phyloP scores from a whole-genome alignment of 2,329 filamentous ascomycete genomes.

The Alternaria postmessia region DNA sequence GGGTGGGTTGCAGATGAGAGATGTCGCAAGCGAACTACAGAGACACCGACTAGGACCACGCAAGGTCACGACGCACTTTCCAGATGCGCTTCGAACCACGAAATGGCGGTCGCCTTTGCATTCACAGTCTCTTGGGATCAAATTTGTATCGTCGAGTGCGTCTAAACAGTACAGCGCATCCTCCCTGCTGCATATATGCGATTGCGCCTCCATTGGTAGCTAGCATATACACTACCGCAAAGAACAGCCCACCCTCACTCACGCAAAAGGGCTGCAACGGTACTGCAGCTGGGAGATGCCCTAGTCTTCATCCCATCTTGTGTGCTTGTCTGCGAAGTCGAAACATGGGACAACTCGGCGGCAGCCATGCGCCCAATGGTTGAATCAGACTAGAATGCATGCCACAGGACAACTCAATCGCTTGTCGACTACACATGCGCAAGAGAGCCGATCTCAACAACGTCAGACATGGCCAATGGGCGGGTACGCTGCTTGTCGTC shows the following conservation, averaged over 20 bases:
- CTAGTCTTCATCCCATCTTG: constrained; percentile 27
- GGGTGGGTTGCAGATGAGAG: constrained; percentile 35
- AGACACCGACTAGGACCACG: constrained; percentile 39
- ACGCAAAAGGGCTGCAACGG: constrained; percentile 27
- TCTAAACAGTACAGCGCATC: constrained; percentile 22
- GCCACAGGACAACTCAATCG: constrained; percentile 34
- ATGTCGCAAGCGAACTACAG: constrained; percentile 36
- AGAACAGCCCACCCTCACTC: constrained; percentile 18
- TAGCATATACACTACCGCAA: constrained; percentile 18
- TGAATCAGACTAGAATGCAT: constrained; percentile 35
- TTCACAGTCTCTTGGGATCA: constrained; percentile 18
- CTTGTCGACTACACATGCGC: constrained; percentile 25
- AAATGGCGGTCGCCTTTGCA: constrained; percentile 31
- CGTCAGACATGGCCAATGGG: constrained; percentile 37
- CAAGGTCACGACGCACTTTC: constrained; percentile 35
- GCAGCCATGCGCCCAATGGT: constrained; percentile 45
- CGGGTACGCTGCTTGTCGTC: constrained; percentile 35
- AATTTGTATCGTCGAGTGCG: constrained; percentile 9
- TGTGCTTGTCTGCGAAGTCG: constrained; percentile 37
- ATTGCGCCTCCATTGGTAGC: constrained; percentile 24
- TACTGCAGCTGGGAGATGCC: constrained; percentile 25
- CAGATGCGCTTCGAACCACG: constrained; percentile 21
- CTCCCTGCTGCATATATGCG: constrained; percentile 23
- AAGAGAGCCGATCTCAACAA: constrained; percentile 34
- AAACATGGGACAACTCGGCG: constrained; percentile 42